phyloP scores from a whole-genome alignment of 345 rosid species.

The Laguncularia racemosa region DNA sequence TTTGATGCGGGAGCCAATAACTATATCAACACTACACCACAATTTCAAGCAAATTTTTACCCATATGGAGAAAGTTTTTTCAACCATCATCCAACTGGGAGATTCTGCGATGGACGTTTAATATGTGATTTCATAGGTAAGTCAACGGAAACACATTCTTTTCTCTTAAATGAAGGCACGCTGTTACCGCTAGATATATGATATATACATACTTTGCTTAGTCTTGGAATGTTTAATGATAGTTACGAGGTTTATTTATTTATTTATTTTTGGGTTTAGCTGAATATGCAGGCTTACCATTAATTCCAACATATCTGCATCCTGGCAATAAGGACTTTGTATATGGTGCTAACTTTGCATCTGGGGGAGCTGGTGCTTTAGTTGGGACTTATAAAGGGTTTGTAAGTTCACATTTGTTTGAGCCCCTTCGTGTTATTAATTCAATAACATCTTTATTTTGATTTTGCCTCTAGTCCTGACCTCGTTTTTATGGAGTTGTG shows the following conservation, averaged over 20 bases:
- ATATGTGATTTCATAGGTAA: constrained; percentile 25
- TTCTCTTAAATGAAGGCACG: neutral
- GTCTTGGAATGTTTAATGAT: too few species aligned
- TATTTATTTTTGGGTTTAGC: constrained; percentile 5
- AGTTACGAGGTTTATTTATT: too few species aligned
- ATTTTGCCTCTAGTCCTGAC: neutral
- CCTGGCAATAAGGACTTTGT: neutral
- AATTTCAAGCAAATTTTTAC: constrained; percentile 17
- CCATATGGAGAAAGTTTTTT: constrained; percentile 28
- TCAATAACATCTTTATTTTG: neutral
- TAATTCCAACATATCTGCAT: constrained; percentile 13
- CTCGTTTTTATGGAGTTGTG: too few species aligned
- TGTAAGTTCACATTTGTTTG: neutral
- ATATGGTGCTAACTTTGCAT: constrained; percentile 22
- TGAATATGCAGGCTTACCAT: constrained; percentile 10
- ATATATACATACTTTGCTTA: too few species aligned
- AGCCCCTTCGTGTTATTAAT: neutral
- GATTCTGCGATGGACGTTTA: constrained; percentile 23
- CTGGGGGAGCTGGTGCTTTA: constrained; percentile 19
- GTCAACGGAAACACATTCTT: neutral
- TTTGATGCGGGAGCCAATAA: constrained; percentile 30
- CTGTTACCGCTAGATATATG: too few species aligned
- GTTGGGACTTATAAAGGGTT: constrained; percentile 11
- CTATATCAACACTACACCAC: constrained; percentile 14
- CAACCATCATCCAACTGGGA: constrained; percentile 15